phyloP scores from a whole-genome alignment of 2,329 filamentous ascomycete genomes.

The Helotiales sp. region DNA sequence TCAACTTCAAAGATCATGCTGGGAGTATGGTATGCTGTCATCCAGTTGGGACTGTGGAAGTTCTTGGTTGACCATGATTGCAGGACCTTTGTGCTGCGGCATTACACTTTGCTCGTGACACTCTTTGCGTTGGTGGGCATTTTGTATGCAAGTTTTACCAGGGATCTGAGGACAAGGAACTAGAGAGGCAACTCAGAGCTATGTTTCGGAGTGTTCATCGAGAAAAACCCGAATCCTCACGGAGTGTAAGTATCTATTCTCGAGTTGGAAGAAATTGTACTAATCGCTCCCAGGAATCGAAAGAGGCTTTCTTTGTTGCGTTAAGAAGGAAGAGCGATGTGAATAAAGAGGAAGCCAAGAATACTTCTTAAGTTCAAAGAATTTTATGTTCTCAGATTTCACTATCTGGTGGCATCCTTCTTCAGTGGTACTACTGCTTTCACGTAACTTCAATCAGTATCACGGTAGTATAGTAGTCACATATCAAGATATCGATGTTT shows the following conservation, averaged over 20 bases:
- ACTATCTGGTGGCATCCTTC: too few species aligned
- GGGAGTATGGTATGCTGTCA: conserved; percentile 81
- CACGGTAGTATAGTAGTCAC: neutral
- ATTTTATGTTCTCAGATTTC: too few species aligned
- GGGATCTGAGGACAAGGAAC: conserved; percentile 79
- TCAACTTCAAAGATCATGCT: conserved; percentile 83
- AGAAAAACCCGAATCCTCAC: conserved; percentile 90
- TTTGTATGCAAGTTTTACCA: conserved; percentile 99
- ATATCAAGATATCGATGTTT: neutral
- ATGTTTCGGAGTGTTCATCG: conserved; percentile 82
- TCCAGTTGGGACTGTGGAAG: neutral
- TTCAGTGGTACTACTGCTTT: too few species aligned
- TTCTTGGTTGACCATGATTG: neutral
- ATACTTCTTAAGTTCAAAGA: conserved; percentile 1
- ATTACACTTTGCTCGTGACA: conserved; percentile 83
- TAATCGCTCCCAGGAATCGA: conserved; percentile 67
- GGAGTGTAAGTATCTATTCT: conserved; percentile 65
- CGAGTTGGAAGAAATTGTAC: neutral
- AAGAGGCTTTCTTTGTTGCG: conserved; percentile 85
- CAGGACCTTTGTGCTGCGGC: conserved; percentile 92
- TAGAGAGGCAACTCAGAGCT: conserved; percentile 75
- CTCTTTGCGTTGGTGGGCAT: conserved; percentile 79
- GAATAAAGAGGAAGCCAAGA: conserved; percentile 13
- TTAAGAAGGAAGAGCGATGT: conserved; percentile 66
- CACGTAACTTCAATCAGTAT: neutral